These are phyloP conservation scores for Agaricus sinodeliciosus DNA, from an alignment of 768 basidiomycete species.

Conservation along the genomic window DNA sequence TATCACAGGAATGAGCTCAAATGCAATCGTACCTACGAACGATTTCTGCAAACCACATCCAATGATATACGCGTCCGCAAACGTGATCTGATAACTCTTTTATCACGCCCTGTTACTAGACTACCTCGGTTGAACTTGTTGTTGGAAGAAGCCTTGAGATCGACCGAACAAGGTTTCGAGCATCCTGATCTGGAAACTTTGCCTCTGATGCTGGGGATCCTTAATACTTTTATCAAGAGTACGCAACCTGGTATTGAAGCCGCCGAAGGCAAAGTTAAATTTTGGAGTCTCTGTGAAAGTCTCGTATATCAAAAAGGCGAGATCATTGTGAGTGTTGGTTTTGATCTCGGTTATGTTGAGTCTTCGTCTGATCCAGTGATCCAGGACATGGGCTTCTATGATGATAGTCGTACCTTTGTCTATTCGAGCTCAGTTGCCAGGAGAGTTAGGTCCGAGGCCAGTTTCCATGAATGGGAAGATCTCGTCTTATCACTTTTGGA, in stretches of 20 bases:
- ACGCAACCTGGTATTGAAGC: conserved; percentile 88
- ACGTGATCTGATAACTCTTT: conserved; percentile 74
- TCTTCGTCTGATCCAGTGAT: background rate
- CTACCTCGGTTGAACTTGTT: conserved; percentile 74
- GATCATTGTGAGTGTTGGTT: conserved; percentile 55
- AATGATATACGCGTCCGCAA: conserved; percentile 62
- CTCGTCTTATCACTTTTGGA: conserved; percentile 64
- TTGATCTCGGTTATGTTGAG: background rate
- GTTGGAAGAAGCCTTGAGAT: conserved; percentile 61
- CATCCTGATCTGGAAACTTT: conserved; percentile 77
- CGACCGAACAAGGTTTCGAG: conserved; percentile 55
- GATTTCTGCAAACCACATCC: conserved; percentile 57
- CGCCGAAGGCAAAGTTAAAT: conserved; percentile 87
- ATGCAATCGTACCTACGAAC: conserved; percentile 58
- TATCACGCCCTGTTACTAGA: conserved; percentile 85
- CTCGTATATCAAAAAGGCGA: conserved; percentile 72
- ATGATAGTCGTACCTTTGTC: conserved; percentile 67
- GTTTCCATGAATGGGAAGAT: conserved; percentile 63
- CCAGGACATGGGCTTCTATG: conserved; percentile 79
- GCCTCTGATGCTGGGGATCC: conserved; percentile 61
- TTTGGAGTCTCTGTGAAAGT: conserved; percentile 75
- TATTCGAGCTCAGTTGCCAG: conserved; percentile 61
- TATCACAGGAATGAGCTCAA: conserved; percentile 72
- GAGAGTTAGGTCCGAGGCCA: conserved; percentile 54
- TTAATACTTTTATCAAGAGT: conserved; percentile 72